Conservation (phyloP, 768 basidiomycete genomes). For the Hortiboletus campestris region DNA sequence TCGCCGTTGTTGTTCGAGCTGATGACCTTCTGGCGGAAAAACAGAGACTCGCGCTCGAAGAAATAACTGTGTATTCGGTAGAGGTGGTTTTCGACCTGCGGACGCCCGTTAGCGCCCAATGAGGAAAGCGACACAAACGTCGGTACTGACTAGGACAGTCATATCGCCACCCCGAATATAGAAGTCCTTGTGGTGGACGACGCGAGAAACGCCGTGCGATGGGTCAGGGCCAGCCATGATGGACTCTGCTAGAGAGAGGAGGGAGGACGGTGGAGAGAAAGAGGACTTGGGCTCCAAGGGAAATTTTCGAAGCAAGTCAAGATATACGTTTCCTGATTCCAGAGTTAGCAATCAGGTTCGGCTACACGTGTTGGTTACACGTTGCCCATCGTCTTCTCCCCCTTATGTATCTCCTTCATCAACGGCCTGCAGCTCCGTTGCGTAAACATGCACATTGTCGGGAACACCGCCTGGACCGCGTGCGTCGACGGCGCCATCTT, state of each 20-base stretch:
- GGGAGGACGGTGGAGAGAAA: slow-evolving; percentile 29
- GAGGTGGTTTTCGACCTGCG: slow-evolving; percentile 53
- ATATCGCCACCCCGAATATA: slow-evolving; percentile 61
- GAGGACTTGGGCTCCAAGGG: slow-evolving; percentile 30
- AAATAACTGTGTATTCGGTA: slow-evolving; percentile 63
- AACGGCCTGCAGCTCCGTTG: slow-evolving; percentile 20
- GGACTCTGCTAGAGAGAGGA: slow-evolving; percentile 21
- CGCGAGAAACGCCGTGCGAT: slow-evolving; percentile 29
- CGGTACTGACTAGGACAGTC: slow-evolving; percentile 49
- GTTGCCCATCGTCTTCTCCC: slow-evolving; percentile 22
- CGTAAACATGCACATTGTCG: slow-evolving; percentile 26
- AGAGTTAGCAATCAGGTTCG: slow-evolving; percentile 23
- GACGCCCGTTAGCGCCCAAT: slow-evolving; percentile 13
- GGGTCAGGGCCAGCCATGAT: slow-evolving; percentile 27
- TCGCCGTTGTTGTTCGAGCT: slow-evolving; percentile 30
- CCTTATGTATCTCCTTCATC: slow-evolving; percentile 21
- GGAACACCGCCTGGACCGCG: slow-evolving; percentile 4
- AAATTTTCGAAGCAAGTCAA: slow-evolving; percentile 38
- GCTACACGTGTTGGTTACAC: slow-evolving; percentile 39
- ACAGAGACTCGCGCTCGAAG: slow-evolving; percentile 57
- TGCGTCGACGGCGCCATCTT: slow-evolving; percentile 2
- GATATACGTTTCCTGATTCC: slow-evolving; percentile 33
- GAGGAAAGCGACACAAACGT: background rate
- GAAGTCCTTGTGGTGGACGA: slow-evolving; percentile 42
- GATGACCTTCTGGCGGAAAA: slow-evolving; percentile 41